These are phyloP conservation scores for Eurotiales sp. DNA, from an alignment of 2,329 filamentous ascomycete genomes.

Conservation along the genomic window DNA sequence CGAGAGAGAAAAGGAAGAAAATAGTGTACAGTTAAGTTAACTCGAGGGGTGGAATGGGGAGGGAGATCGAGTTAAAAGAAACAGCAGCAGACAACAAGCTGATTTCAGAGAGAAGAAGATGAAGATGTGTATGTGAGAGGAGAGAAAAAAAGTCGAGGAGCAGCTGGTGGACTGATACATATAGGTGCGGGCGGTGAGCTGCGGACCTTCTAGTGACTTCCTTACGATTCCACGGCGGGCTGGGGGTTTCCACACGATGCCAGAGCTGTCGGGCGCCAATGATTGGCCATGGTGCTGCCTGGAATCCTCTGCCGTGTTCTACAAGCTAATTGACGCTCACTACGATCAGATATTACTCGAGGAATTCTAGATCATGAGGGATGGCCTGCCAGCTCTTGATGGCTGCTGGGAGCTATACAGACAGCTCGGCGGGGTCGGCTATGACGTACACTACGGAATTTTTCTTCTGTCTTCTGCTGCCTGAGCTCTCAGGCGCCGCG, in stretches of 20 bases:
- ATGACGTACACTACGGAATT: conserved; percentile 1
- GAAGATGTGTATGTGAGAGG: conserved; percentile 12
- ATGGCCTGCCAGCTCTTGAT: no score
- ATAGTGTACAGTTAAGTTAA: conserved; percentile 19
- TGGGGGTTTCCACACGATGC: conserved; percentile 33
- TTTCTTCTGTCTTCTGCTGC: neutral
- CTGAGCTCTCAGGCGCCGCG: neutral
- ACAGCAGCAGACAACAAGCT: no score
- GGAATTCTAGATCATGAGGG: no score
- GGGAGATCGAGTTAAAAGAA: neutral
- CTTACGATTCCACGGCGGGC: conserved; percentile 34
- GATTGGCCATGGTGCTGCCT: neutral
- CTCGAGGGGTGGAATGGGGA: conserved; percentile 15
- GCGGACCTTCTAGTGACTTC: conserved; percentile 36
- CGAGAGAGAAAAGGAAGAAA: conserved; percentile 6
- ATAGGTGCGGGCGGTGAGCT: conserved; percentile 40
- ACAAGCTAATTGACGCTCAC: no score
- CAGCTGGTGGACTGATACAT: conserved; percentile 27
- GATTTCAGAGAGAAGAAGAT: neutral
- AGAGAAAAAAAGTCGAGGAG: conserved; percentile 11
- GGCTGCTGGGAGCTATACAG: no score
- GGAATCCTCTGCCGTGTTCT: no score
- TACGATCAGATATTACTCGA: no score
- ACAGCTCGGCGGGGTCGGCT: conserved; percentile 4
- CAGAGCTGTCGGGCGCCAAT: neutral